Evolutionary conservation across 805 yeast species (phyloP), one percentile per base, ranked within the genome.

Genomic region (Hanseniaspora lachancei): DNA sequence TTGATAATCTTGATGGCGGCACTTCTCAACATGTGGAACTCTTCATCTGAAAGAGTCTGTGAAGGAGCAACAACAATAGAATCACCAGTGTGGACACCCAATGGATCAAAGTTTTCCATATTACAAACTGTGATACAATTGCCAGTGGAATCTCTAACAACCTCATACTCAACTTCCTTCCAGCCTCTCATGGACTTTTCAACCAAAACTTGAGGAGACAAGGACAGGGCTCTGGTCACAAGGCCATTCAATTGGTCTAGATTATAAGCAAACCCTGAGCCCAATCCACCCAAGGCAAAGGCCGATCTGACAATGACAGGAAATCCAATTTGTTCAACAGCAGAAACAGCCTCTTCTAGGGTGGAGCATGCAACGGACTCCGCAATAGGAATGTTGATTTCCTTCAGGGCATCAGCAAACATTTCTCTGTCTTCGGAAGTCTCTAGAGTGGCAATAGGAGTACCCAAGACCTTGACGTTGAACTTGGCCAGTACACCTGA

Each of bases 61-160:
- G 97, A 89, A 51, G 98, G 98, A 55, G 98, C 98, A 66, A 91
- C 96, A 57, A 91, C 98, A 66, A 91, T 93, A 55, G 97, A 93
- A 71, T 91, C 98, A 78, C 98, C 98, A 58, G 98, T 91, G 69
- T 91, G 98, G 66, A 91, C 89, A 69, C 98, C 98, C 64, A 91
- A 78, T 48, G 98, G 98, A 73, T 91, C 98, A 63, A 91, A 91
- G 74, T 91, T 91, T 74, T 91, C 98, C 98, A 91, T 91, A 75
- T 91, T 91, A 79, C 98, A 91, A 60, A 91, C 98, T 49, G 98
- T 91, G 65, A 91, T 88, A 82, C 98, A 91, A 80, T 91, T 91
- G 71, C 88, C 97, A 64, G 81, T 84, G 52, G 95, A 89, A 73
- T 91, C 98, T 72, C 98, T 88, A 55, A 91, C 98, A 70, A 91